Conservation (phyloP, 345 rosid genomes). For the Reutealis trisperma region DNA sequence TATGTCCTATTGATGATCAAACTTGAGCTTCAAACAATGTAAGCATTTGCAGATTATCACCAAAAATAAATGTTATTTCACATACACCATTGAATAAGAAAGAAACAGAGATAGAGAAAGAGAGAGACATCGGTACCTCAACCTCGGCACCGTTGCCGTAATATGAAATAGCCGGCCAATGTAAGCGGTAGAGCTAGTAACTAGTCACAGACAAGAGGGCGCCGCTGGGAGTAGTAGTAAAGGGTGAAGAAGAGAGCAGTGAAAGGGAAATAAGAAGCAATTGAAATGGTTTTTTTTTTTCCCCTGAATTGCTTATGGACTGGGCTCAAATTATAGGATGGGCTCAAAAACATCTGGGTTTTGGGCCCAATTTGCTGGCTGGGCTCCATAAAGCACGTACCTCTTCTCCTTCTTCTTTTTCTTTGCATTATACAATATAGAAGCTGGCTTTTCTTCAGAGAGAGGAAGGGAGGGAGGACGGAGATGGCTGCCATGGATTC, state of each 20-base stretch:
- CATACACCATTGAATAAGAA: not conserved
- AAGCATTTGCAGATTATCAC: not conserved
- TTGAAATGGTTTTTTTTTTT: no score
- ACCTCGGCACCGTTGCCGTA: not conserved
- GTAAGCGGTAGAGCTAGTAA: no score
- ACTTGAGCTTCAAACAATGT: no score
- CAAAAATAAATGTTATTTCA: not conserved
- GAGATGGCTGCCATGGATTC: slow-evolving; percentile 19
- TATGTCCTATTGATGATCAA: no score
- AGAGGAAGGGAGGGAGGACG: no score
- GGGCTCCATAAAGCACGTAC: not conserved
- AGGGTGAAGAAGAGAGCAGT: not conserved
- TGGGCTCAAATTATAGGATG: no score
- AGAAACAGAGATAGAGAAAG: not conserved
- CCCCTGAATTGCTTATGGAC: not conserved
- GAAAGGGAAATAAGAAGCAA: not conserved
- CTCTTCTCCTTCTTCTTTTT: no score
- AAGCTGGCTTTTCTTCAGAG: not conserved
- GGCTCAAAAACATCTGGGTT: not conserved
- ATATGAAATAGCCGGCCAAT: slow-evolving; percentile 4
- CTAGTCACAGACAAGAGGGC: not conserved
- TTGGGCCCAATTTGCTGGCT: not conserved
- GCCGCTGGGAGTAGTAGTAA: not conserved
- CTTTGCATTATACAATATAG: no score
- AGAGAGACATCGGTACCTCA: not conserved